phyloP scores from a whole-genome alignment of 2,329 filamentous ascomycete species.

The Cercospora citrullina region DNA sequence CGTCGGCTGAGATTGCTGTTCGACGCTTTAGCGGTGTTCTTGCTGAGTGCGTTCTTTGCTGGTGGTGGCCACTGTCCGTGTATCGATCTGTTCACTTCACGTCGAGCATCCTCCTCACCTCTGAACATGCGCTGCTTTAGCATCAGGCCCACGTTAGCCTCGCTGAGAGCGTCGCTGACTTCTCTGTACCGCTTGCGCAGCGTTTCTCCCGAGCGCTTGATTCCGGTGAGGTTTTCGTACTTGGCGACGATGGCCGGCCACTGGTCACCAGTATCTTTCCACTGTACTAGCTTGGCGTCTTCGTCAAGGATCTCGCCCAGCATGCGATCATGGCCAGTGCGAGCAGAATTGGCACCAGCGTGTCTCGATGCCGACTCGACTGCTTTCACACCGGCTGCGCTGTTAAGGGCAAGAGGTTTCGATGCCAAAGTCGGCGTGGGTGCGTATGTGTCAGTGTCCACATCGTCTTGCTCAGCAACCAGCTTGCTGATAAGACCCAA shows the following conservation, averaged over 20 bases:
- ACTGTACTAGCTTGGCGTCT: conserved; percentile 18
- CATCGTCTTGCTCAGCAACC: not conserved
- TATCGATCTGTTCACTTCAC: not conserved
- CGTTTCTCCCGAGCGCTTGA: conserved; percentile 4
- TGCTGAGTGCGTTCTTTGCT: not conserved
- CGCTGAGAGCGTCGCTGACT: conserved; percentile 13
- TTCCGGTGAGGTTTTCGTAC: conserved; percentile 13
- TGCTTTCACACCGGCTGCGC: conserved; percentile 15
- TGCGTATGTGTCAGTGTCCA: not conserved
- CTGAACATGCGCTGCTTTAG: conserved; percentile 6
- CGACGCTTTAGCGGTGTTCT: not conserved
- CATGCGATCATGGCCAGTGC: not conserved
- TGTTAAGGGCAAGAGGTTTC: conserved; percentile 17
- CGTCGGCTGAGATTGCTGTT: not conserved
- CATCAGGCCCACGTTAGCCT: conserved; percentile 3
- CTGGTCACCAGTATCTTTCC: conserved; percentile 19
- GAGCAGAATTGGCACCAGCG: not conserved
- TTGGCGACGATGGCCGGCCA: conserved; percentile 14
- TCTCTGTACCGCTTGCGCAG: conserved; percentile 15
- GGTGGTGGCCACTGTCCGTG: not conserved
- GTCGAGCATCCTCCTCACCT: conserved; percentile 16
- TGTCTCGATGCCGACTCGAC: not conserved
- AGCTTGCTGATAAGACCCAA: not conserved
- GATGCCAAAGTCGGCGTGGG: not conserved
- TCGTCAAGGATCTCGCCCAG: conserved; percentile 20